Conservation (phyloP, 495 filamentous ascomycete species). For the Cenococcum geophilum region DNA sequence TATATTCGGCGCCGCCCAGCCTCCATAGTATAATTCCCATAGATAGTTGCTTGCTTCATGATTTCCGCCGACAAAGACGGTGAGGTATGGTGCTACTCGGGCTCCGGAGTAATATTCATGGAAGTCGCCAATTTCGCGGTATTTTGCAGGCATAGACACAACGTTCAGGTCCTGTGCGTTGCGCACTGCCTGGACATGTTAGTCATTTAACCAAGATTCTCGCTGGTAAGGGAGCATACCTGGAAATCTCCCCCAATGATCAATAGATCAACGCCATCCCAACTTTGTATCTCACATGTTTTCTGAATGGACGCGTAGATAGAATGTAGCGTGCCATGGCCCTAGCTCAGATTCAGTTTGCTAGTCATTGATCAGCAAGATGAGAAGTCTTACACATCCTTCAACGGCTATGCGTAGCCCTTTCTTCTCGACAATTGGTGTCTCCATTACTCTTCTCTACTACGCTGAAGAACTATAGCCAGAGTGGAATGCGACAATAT, state of each 20-base stretch:
- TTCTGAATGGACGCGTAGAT: constrained; percentile 73
- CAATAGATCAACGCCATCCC: constrained; percentile 71
- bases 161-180: constrained; percentile 80
- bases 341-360: constrained; percentile 46
- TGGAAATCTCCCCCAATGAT: constrained; percentile 93
- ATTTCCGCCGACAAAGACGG: constrained; percentile 89
- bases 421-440: constrained; percentile 18
- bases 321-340: constrained; percentile 81
- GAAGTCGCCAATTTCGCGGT: constrained; percentile 79
- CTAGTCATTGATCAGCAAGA: constrained; percentile 11
- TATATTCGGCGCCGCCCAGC: constrained; percentile 94
- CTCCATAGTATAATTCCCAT: constrained; percentile 89
- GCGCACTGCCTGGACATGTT: constrained; percentile 60
- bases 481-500: neutral
- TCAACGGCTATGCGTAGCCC: constrained; percentile 57
- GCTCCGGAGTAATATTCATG: constrained; percentile 83
- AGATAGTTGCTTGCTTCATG: constrained; percentile 86
- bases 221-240: constrained; percentile 40
- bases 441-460: constrained; percentile 9
- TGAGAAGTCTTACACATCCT: constrained; percentile 63
- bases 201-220: constrained; percentile 14
- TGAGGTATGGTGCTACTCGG: constrained; percentile 73
- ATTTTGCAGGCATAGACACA: constrained; percentile 82
- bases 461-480: neutral
- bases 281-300: constrained; percentile 57